Percentiles rank a stretch among this genome's conserved stretches.
These are phyloP conservation scores for Suaeda aralocaspica DNA, from an alignment of 148 eudicot species.

Conservation along the genomic window DNA sequence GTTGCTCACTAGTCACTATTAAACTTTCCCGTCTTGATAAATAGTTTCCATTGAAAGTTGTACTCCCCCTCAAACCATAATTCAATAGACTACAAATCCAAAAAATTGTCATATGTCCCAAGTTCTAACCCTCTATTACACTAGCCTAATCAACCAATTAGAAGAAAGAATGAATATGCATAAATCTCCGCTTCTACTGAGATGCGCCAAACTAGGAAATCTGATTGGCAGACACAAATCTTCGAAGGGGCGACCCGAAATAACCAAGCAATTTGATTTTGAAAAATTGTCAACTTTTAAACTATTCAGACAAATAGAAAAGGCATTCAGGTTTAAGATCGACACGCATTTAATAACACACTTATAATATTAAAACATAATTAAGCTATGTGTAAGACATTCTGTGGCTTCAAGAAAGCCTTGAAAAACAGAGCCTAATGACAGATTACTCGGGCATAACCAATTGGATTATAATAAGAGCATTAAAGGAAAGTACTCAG, in stretches of 20 bases:
- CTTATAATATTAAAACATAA: neutral
- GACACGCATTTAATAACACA: slow-evolving; percentile 17
- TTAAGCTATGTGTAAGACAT: neutral
- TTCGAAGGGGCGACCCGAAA: slow-evolving; percentile 25
- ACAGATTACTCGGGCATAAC: slow-evolving; percentile 9
- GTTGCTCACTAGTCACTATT: too few relatives aligned
- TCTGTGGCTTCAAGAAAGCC: slow-evolving; percentile 20
- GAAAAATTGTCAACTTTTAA: neutral
- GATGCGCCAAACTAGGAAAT: slow-evolving; percentile 25
- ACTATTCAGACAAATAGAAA: neutral
- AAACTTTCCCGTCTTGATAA: too few relatives aligned
- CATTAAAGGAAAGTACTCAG: neutral
- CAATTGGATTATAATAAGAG: slow-evolving; percentile 23
- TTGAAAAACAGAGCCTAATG: slow-evolving; percentile 25
- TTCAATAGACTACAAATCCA: neutral
- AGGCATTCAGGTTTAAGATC: neutral
- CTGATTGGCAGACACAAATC: slow-evolving; percentile 33
- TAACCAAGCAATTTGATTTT: slow-evolving; percentile 19
- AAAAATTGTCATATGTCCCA: neutral
- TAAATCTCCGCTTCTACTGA: slow-evolving; percentile 13
- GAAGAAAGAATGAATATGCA: neutral
- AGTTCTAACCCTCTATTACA: neutral
- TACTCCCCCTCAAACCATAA: too few relatives aligned
- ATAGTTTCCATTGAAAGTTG: too few relatives aligned
- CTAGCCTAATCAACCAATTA: slow-evolving; percentile 8